Evolutionary conservation across 2,329 filamentous ascomycete genomes (phyloP), one percentile per base, ranked within the genome.

Genomic region (Cylindrodendrum hubeiense): DNA sequence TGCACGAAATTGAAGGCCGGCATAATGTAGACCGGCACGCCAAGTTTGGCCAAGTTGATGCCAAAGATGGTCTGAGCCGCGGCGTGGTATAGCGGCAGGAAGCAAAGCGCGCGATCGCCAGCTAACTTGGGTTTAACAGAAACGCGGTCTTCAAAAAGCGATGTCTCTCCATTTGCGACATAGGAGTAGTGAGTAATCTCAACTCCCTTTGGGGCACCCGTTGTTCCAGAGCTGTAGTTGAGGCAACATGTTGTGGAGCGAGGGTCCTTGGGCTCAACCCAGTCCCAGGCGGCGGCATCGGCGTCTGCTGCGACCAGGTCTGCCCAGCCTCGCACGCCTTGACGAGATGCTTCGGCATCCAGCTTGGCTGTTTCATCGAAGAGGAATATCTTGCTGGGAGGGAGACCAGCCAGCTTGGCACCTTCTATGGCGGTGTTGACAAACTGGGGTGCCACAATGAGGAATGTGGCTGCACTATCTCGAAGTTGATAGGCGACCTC

Each of bases 161-260:
- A 92, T 89, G 7, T 81, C 71, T 67, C 71, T 67, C 89, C 86
- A 74, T 95, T 95, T 63, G 92, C 86, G 37, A 94, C 87, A 71
- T 93, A 93, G 67, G 93, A 91, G 55, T 83, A 81, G 77, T 97
- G 93, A 13, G 89, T 89, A 66, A 96, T 91, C 79, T 92, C 89
- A 9, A 96, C 93, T 8, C 93, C 93, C 75, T 96, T 97, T 3
- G 93, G 92, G 1, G 93, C 84, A 2, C 93, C 93, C 0, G 93
- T 96, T 8, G 91, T 94, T 5, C 93, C 89, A 22, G 87, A 90
- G 67, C 89, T 92, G 78, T 95, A 96, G 78, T 96, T 95, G 65
- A 96, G 85, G 24, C 89, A 91, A 68, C 90, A 87, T 1, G 87
- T 87, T 4, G 85, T 83, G n/a, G 80, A 77, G 60, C 83, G 82